phyloP scores from a whole-genome alignment of 148 eudicot species.

The Beta vulgaris region DNA sequence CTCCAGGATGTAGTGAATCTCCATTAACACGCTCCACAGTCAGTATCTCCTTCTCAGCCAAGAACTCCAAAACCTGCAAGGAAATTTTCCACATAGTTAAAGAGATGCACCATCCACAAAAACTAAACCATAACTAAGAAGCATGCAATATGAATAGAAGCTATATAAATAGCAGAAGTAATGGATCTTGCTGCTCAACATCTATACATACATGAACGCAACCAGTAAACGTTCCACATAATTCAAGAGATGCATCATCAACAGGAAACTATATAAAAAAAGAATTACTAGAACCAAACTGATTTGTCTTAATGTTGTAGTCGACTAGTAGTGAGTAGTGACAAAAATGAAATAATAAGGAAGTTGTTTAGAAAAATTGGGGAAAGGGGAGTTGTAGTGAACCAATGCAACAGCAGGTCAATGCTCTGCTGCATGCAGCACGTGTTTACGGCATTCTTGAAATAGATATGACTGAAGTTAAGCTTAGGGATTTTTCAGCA shows the following conservation, averaged over 20 bases:
- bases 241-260: neutral
- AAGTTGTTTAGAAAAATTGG: no score
- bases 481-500: no score
- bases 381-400: no score
- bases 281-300: no score
- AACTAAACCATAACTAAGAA: no score
- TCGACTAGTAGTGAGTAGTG: no score
- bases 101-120: no score
- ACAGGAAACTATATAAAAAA: neutral
- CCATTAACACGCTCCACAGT: conserved; percentile 62
- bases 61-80: conserved; percentile 68
- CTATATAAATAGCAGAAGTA: neutral
- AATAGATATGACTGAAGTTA: no score
- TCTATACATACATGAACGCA: neutral
- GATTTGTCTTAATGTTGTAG: no score
- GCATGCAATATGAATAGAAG: neutral
- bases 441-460: no score
- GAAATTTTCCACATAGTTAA: neutral
- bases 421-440: no score
- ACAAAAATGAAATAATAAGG: neutral
- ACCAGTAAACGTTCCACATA: neutral
- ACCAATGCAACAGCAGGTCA: no score
- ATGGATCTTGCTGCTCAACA: neutral
- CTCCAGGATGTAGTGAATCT: conserved; percentile 69
- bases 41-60: conserved; percentile 70